A percentile compares a stretch with the other conserved stretches of the same genome.
Evolutionary conservation across 164 flowering plant genomes (phyloP).

Genomic region (Taxillus chinensis): DNA sequence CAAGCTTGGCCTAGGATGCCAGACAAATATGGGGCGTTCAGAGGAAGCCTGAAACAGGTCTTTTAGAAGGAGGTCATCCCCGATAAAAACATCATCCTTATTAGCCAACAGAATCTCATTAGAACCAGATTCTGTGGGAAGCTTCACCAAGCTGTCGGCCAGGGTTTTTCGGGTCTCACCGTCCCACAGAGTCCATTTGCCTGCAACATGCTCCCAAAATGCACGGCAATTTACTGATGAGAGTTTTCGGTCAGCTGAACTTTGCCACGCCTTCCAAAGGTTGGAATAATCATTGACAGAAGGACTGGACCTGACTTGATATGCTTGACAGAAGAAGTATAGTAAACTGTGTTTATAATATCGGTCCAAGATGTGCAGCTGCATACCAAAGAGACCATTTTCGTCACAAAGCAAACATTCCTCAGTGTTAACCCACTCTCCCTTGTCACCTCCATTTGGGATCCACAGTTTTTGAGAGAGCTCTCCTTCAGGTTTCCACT

Average conservation of each 20-base stretch:
- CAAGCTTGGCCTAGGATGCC: slow-evolving; percentile 45
- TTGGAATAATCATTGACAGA: slow-evolving; percentile 36
- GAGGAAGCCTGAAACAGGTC: slow-evolving; percentile 31
- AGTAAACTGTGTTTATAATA: slow-evolving; percentile 28
- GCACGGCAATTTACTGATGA: slow-evolving; percentile 35
- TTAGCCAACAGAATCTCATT: slow-evolving; percentile 20
- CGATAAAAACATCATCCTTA: slow-evolving; percentile 49
- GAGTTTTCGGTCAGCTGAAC: slow-evolving; percentile 11
- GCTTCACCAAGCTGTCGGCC: slow-evolving; percentile 18
- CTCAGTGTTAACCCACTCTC: slow-evolving; percentile 35
- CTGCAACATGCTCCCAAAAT: slow-evolving; percentile 39
- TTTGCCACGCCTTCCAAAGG: slow-evolving; percentile 62
- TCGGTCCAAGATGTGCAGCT: slow-evolving; percentile 32
- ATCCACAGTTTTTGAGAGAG: slow-evolving; percentile 36
- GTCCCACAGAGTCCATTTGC: slow-evolving; percentile 16
- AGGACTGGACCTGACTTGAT: slow-evolving; percentile 34
- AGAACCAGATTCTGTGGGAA: slow-evolving; percentile 32
- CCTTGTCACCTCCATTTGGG: slow-evolving; percentile 32
- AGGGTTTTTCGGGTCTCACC: slow-evolving; percentile 16
- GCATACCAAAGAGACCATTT: slow-evolving; percentile 36
- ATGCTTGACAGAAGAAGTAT: slow-evolving; percentile 31
- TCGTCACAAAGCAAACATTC: slow-evolving; percentile 47
- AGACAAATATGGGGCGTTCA: slow-evolving; percentile 34
- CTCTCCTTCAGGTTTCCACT: slow-evolving; percentile 30
- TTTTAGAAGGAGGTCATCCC: slow-evolving; percentile 56